Percentiles rank a stretch among this genome's conserved stretches.
Evolutionary conservation across 169 alveolate genomes (phyloP).

Genomic region (Babesia caballi): DNA sequence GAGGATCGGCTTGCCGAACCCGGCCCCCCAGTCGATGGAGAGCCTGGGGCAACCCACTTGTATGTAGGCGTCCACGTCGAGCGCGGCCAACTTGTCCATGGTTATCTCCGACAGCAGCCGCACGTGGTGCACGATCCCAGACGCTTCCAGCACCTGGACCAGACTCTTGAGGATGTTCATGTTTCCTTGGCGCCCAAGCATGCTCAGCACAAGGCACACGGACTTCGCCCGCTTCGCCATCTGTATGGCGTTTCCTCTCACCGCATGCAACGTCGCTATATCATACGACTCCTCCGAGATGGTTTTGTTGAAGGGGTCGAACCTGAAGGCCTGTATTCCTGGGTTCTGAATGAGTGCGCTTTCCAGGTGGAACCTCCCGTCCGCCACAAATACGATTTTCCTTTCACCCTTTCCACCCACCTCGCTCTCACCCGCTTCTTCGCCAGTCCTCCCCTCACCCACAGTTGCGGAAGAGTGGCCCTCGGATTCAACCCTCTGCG

Average conservation of each 20-base stretch:
- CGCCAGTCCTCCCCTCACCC: constrained; percentile 20
- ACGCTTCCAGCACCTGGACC: constrained; percentile 38
- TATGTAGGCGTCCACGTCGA: constrained; percentile 70
- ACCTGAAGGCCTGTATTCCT: constrained; percentile 84
- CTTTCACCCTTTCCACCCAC: constrained; percentile 16
- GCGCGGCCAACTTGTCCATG: constrained; percentile 59
- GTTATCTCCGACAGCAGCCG: constrained; percentile 73
- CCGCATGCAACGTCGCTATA: constrained; percentile 80
- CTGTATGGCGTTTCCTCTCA: constrained; percentile 81
- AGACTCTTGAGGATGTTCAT: constrained; percentile 66
- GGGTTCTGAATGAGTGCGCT: constrained; percentile 98
- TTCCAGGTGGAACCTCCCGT: constrained; percentile 99
- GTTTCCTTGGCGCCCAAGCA: constrained; percentile 84
- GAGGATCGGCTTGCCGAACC: constrained; percentile 89
- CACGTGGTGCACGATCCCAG: constrained; percentile 40
- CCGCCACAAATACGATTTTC: constrained; percentile 90
- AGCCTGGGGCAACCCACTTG: constrained; percentile 98
- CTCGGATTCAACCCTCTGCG: not conserved
- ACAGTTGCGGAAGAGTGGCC: not conserved
- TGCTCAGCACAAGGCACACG: constrained; percentile 76
- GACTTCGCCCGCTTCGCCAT: constrained; percentile 56
- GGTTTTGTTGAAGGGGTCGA: constrained; percentile 90
- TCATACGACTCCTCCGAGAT: constrained; percentile 88
- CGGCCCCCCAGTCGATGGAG: constrained; percentile 98
- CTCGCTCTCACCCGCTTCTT: constrained; percentile 1